A percentile compares a stretch with the other conserved stretches of the same genome.
phyloP scores from a whole-genome alignment of 2,329 filamentous ascomycete genomes.

The Tolypocladium capitatum region DNA sequence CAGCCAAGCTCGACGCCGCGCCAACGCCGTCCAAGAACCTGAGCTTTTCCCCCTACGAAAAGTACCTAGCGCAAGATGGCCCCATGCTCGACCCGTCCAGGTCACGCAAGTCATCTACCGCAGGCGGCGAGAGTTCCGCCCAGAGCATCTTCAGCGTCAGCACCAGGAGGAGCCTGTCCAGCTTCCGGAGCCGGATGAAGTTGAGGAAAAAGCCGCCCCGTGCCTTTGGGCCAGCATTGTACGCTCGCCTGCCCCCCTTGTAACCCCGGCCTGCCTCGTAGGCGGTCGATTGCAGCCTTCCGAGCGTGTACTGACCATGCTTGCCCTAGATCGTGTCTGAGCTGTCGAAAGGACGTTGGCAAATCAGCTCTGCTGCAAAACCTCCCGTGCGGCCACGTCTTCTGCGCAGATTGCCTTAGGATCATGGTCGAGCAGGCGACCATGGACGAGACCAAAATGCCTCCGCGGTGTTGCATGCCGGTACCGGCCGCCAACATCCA shows the following conservation, averaged over 20 bases:
- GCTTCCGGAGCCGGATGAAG: constrained; percentile 28
- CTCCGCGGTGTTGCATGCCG: constrained; percentile 46
- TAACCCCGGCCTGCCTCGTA: neutral
- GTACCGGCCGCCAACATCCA: constrained; percentile 37
- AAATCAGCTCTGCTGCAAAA: constrained; percentile 29
- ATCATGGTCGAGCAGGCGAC: constrained; percentile 41
- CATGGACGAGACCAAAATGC: constrained; percentile 46
- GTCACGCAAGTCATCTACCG: constrained; percentile 12
- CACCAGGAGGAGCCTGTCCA: constrained; percentile 30
- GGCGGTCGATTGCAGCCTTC: neutral
- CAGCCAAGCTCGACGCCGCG: constrained; percentile 2
- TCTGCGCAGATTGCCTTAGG: constrained; percentile 40
- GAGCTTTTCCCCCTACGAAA: constrained; percentile 38
- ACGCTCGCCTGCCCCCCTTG: neutral
- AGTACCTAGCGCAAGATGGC: constrained; percentile 32
- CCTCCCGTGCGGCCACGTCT: constrained; percentile 44
- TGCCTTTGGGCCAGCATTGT: constrained; percentile 20
- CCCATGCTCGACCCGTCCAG: constrained; percentile 28
- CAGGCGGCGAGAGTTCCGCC: constrained; percentile 15
- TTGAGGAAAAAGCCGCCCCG: constrained; percentile 25
- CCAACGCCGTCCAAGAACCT: constrained; percentile 22
- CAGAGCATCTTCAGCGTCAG: constrained; percentile 31
- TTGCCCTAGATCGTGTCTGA: constrained; percentile 36
- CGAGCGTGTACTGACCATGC: neutral
- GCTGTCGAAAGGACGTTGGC: constrained; percentile 41